These are phyloP conservation scores for Sodiomyces alkalinus DNA, from an alignment of 2,329 filamentous ascomycete genomes.

Conservation along the genomic window DNA sequence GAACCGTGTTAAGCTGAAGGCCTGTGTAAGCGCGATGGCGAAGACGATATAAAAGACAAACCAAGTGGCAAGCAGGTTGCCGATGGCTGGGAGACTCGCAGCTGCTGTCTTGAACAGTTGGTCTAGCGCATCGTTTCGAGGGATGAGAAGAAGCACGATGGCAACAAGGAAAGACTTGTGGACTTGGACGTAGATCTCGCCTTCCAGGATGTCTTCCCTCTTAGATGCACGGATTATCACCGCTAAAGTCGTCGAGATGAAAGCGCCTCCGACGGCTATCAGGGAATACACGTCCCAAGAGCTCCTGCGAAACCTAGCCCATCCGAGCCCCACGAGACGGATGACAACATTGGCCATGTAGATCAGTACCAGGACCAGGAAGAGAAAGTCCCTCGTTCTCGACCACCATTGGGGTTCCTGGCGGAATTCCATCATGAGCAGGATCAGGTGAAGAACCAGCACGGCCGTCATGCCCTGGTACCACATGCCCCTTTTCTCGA, in stretches of 20 bases:
- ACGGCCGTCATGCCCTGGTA: conserved; percentile 67
- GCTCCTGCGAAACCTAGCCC: conserved; percentile 80
- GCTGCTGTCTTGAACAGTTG: conserved; percentile 98
- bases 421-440: conserved; percentile 78
- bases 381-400: conserved; percentile 54
- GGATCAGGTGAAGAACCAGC: conserved; percentile 65
- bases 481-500: conserved; percentile 89
- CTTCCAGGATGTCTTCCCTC: conserved; percentile 23
- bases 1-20: conserved; percentile 89
- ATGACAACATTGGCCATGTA: conserved; percentile 75
- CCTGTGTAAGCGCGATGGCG: conserved; percentile 89
- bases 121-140: conserved; percentile 90
- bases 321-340: conserved; percentile 76
- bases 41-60: conserved; percentile 93
- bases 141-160: conserved; percentile 79
- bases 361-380: conserved; percentile 66
- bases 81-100: conserved; percentile 78
- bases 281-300: conserved; percentile 93
- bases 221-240: conserved; percentile 32
- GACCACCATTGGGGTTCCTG: conserved; percentile 61
- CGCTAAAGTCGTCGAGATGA: conserved; percentile 64
- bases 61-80: conserved; percentile 90
- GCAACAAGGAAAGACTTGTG: conserved; percentile 92
- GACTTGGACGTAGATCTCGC: conserved; percentile 57
- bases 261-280: conserved; percentile 62